Evolutionary conservation across 164 flowering plant genomes (phyloP).

Genomic region (Dillenia turbinata): DNA sequence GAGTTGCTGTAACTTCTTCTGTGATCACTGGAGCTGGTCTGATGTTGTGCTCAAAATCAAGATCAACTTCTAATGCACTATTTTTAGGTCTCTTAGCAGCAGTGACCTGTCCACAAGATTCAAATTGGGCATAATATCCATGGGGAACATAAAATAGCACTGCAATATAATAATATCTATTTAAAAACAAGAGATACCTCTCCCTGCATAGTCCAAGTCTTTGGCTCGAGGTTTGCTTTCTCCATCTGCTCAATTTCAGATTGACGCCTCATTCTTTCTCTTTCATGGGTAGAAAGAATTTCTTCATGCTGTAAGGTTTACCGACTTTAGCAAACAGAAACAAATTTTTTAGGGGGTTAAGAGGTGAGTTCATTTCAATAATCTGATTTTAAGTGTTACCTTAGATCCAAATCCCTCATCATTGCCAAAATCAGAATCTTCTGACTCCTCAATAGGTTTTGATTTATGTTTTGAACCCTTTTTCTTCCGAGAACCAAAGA

Average conservation of each 20-base stretch:
- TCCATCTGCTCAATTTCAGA: conserved; percentile 74
- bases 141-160: too few species aligned
- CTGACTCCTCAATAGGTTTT: conserved; percentile 24
- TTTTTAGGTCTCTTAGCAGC: conserved; percentile 81
- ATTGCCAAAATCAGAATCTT: conserved; percentile 33
- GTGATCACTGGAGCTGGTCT: conserved; percentile 89
- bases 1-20: conserved; percentile 72
- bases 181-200: conserved; percentile 51
- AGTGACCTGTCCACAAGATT: conserved; percentile 48
- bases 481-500: conserved; percentile 51
- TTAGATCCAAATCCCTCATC: conserved; percentile 15
- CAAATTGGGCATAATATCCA: too few species aligned
- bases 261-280: conserved; percentile 40
- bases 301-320: conserved; percentile 31
- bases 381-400: conserved; percentile 12
- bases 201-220: conserved; percentile 89
- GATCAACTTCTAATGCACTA: conserved; percentile 91
- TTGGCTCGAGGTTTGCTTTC: conserved; percentile 69
- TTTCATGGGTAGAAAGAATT: conserved; percentile 80
- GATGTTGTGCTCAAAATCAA: conserved; percentile 90
- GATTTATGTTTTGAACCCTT: conserved; percentile 30
- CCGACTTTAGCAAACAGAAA: neutral
- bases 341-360: neutral
- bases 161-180: too few species aligned
- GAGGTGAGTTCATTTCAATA: too few species aligned